Base-by-base conservation (phyloP, 345 rosid species). In the Psidium guajava region DNA sequence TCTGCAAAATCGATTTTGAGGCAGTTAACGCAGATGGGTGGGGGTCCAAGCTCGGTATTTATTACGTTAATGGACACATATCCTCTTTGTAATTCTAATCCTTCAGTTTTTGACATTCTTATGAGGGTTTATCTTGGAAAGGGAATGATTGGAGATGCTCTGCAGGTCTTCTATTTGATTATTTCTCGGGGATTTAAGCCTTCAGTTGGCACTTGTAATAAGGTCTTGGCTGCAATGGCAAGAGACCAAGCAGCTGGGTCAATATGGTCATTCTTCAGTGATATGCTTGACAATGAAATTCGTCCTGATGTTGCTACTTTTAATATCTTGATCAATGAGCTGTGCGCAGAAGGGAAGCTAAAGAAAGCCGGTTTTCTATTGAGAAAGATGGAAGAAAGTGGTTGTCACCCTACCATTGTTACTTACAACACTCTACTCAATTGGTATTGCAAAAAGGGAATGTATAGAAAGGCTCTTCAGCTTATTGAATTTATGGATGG, bases 241-340 rank as follows among this genome's bases (percentile, higher is more conserved):
- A 93, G 92, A 89, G 88, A 89, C 54, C 77, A 42, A 85, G 91
- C 85, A 83, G 91, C 75, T 88, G 91, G 88, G 64, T 89, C 91
- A 12, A 93, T 91, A 85, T 96, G 98, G 95, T 86, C 88, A 82
- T 87, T 94, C 87, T 96, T 96, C 83, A 88, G 90, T 89, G 93
- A 93, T 83, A 94, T 96, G 94, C 92, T 95, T 85, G 90, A 82
- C 58, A 92, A 92, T 87, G 91, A 86, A 89, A 92, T 95, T 88
- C 92, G 93, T 90, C 99, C 98, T 2, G 90, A 94, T 87, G 95
- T 90, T 84, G 93, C 94, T 86, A 95, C 98, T 84, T 96, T 96
- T 92, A 96, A 96, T 87, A 91, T 95, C 89, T 90, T 96, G 88
- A 91, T 96, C 69, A 94, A 94, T 80, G 88, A 87, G 83, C 90